These are phyloP conservation scores for Danielia oregonensis DNA, from an alignment of 805 yeast genomes.

Conservation along the genomic window DNA sequence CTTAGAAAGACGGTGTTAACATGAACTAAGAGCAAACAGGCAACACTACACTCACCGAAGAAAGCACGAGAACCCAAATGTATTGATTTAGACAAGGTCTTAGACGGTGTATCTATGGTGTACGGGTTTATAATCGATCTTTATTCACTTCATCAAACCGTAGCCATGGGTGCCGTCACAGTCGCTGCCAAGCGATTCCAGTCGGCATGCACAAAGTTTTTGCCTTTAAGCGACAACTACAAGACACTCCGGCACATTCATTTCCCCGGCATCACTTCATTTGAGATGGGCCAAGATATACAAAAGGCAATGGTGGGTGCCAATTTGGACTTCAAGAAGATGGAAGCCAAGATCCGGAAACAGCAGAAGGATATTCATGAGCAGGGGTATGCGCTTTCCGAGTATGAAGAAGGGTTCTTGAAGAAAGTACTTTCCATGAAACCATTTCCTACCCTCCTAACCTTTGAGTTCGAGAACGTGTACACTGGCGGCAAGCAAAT, in stretches of 20 bases:
- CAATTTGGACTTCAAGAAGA: conserved; percentile 52
- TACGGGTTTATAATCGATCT: too few relatives aligned
- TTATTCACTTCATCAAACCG: too few relatives aligned
- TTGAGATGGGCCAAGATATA: conserved; percentile 47
- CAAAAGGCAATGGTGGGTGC: conserved; percentile 57
- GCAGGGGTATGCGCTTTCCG: conserved; percentile 41
- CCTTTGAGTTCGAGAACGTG: conserved; percentile 82
- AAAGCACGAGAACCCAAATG: too few relatives aligned
- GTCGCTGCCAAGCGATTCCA: too few relatives aligned
- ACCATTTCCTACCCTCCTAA: conserved; percentile 65
- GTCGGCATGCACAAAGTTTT: conserved; percentile 22
- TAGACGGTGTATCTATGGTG: too few relatives aligned
- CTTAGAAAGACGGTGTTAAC: too few relatives aligned
- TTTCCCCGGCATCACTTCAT: conserved; percentile 38
- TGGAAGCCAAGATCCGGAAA: conserved; percentile 45
- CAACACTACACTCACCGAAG: too few relatives aligned
- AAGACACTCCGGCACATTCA: conserved; percentile 38
- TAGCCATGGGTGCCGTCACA: too few relatives aligned
- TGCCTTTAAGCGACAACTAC: conserved; percentile 30
- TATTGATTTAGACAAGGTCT: too few relatives aligned
- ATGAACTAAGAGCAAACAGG: too few relatives aligned
- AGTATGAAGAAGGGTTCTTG: conserved; percentile 45
- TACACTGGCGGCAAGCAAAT: conserved; percentile 92
- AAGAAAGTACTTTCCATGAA: conserved; percentile 39
- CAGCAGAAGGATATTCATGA: conserved; percentile 35